Evolutionary conservation across 352 stramenopile genomes (phyloP), one percentile per base, ranked within the genome.

Genomic region (Pythium biforme): DNA sequence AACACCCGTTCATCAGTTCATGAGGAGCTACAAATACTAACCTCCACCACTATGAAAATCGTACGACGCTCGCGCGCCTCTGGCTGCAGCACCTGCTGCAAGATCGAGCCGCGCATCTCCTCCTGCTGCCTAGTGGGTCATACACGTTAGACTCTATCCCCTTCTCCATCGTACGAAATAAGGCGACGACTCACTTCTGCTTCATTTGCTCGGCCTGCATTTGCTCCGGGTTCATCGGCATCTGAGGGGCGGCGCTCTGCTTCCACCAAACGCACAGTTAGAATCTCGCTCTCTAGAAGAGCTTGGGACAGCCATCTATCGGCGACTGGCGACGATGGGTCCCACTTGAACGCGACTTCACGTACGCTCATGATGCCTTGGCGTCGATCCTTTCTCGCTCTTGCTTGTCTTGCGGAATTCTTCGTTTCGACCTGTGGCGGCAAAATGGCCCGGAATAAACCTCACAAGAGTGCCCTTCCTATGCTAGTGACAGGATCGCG

Each of bases 171-270:
- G 10, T 14, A 17, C 37, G 31, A 5, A 37, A 8, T 37, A 33
- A 33, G 9, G 4, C 8, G 27, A 23, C 37, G 22, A 61, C 74
- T 37, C 59, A 94, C 85, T 94, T 79, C 59, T 92, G 76, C 80
- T 92, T 90, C 71, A 86, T 82, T 58, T 92, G 83, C 72, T 94
- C 81, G 46, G 84, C 80, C 68, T 94, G 83, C 73, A 90, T 89
- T 62, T 94, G 78, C 70, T 94, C 86, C 68, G 90, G 80, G 10
- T 77, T 86, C 71, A 88, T 90, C 41, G 79, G 76, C 64, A 73
- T 63, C 53, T 60, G 45, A 20, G 27, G 55, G 4, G 39, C 40
- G 49, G 50, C 51, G 63, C 51, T 61, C 50, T 62, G 37, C 43
- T 37, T 37, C 31, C 31, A 26, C 6, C n/a, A 53, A 7, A 48